phyloP scores from a whole-genome alignment of 1,284 basidiomycete species.

The Apiotrichum akiyoshidainum region DNA sequence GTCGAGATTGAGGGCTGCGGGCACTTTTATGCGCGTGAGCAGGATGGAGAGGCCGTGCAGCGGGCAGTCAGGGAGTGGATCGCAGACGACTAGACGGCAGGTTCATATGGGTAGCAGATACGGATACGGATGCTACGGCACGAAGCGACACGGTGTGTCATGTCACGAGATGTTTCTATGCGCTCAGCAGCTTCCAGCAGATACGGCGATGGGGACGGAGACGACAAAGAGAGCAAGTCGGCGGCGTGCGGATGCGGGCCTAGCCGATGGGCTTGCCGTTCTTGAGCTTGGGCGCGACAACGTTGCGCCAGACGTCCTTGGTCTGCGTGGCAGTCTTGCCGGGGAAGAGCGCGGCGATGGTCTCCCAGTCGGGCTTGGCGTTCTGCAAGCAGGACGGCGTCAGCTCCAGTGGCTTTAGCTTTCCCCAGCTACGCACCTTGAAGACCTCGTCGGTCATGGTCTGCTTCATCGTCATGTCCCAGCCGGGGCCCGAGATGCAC shows the following conservation, averaged over 20 bases:
- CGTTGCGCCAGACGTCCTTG: slow-evolving; percentile 39
- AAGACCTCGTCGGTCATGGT: slow-evolving; percentile 18
- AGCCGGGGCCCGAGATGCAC: slow-evolving; percentile 18
- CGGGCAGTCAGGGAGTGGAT: slow-evolving; percentile 29
- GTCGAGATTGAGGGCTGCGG: slow-evolving; percentile 35
- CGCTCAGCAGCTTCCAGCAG: too few species aligned
- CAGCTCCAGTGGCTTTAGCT: background rate
- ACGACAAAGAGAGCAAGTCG: too few species aligned
- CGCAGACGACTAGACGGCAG: background rate
- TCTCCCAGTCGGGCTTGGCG: slow-evolving; percentile 25
- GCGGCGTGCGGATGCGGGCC: background rate
- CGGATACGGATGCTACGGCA: too few species aligned
- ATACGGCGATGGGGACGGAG: too few species aligned
- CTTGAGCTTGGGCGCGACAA: slow-evolving; percentile 29
- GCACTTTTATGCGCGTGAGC: slow-evolving; percentile 34
- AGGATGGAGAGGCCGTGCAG: slow-evolving; percentile 23
- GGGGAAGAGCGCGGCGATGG: slow-evolving; percentile 14
- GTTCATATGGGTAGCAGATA: too few species aligned
- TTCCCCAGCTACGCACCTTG: slow-evolving; percentile 12
- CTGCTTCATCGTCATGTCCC: slow-evolving; percentile 23
- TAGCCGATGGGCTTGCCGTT: slow-evolving; percentile 26
- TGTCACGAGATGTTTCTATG: too few species aligned
- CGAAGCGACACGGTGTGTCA: too few species aligned
- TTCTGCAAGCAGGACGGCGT: too few species aligned
- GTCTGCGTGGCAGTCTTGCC: slow-evolving; percentile 28